Conservation (phyloP, 192 early-diverging fungal species). For the Coemansia sp. region DNA sequence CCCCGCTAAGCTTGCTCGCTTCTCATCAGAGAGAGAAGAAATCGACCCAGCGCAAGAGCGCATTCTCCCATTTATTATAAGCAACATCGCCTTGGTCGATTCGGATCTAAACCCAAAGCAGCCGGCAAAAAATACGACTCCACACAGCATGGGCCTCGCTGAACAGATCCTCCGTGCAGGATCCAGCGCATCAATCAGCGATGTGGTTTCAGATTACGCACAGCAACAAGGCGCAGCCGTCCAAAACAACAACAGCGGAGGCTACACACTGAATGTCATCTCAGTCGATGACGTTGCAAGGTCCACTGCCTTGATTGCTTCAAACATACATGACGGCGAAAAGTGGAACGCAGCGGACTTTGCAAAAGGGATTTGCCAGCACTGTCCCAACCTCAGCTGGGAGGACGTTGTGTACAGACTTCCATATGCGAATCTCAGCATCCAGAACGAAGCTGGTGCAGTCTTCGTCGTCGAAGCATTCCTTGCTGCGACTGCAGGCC, state of each 20-base stretch:
- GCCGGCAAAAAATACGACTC: neutral
- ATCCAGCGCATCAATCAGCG: slow-evolving; percentile 26
- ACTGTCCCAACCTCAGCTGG: slow-evolving; percentile 42
- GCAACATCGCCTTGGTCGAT: slow-evolving; percentile 22
- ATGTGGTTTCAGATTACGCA: slow-evolving; percentile 27
- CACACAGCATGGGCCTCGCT: slow-evolving; percentile 40
- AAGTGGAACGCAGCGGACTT: slow-evolving; percentile 33
- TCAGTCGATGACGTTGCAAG: slow-evolving; percentile 41
- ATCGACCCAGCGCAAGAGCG: slow-evolving; percentile 11
- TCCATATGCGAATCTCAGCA: slow-evolving; percentile 28
- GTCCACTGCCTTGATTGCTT: slow-evolving; percentile 44
- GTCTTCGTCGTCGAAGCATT: slow-evolving; percentile 40
- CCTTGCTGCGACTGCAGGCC: slow-evolving; percentile 35
- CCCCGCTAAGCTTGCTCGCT: slow-evolving; percentile 23
- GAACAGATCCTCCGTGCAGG: slow-evolving; percentile 42
- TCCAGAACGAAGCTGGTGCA: slow-evolving; percentile 40
- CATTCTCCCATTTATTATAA: slow-evolving; percentile 24
- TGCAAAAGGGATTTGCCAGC: slow-evolving; percentile 30
- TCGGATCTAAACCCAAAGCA: slow-evolving; percentile 2
- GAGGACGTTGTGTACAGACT: slow-evolving; percentile 52
- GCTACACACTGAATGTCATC: slow-evolving; percentile 5
- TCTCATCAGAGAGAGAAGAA: slow-evolving; percentile 30
- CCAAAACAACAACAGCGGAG: slow-evolving; percentile 8
- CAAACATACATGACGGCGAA: slow-evolving; percentile 16
- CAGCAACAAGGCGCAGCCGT: slow-evolving; percentile 14